These are phyloP conservation scores for Thinopyrum elongatum DNA, from an alignment of 176 grass and related monocot species.

Conservation along the genomic window DNA sequence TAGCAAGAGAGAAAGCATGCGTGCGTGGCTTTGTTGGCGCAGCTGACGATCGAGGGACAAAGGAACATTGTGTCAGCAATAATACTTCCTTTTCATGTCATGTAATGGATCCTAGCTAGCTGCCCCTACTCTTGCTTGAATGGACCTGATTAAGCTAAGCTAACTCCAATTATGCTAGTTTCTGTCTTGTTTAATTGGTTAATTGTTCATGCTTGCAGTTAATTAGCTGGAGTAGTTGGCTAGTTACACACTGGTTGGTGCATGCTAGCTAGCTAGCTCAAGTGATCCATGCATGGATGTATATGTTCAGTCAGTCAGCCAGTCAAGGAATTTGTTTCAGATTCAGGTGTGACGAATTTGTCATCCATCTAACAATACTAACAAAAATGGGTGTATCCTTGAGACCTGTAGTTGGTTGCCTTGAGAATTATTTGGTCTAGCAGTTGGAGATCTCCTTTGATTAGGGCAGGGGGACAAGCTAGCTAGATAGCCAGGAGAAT, in stretches of 20 bases:
- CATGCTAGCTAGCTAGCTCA: too few relatives aligned
- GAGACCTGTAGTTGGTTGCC: neutral
- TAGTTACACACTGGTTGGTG: too few relatives aligned
- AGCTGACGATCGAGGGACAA: neutral
- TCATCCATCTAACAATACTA: neutral
- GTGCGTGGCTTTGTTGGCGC: neutral
- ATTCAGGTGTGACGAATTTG: neutral
- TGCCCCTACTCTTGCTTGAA: neutral
- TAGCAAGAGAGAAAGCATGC: neutral
- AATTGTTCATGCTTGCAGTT: neutral
- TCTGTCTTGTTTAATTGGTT: neutral
- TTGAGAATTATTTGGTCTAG: neutral
- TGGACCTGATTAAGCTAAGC: neutral
- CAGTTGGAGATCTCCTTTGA: neutral
- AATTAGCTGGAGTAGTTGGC: too few relatives aligned
- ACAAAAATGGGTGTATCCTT: neutral
- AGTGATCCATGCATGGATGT: too few relatives aligned
- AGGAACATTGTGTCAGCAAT: slow-evolving; percentile 9
- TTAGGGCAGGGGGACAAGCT: neutral
- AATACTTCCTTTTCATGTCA: neutral
- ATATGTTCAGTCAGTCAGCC: too few relatives aligned
- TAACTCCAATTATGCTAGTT: neutral
- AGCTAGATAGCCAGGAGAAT: neutral
- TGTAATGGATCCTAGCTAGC: neutral
- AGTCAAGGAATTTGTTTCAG: neutral